These are phyloP conservation scores for Hypoxylon sp. DNA, from an alignment of 2,329 filamentous ascomycete species.

Conservation along the genomic window DNA sequence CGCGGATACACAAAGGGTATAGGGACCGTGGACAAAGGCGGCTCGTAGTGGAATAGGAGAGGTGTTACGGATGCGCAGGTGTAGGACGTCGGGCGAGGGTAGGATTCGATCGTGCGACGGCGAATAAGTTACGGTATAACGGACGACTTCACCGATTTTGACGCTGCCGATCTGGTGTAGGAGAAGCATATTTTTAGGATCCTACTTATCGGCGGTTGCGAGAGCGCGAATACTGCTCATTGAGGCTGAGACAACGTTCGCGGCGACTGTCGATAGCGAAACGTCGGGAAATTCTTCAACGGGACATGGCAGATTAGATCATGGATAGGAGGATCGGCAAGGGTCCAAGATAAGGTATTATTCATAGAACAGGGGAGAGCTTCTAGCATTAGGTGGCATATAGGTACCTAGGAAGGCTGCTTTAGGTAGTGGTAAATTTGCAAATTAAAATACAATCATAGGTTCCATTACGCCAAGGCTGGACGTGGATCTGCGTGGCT, in stretches of 20 bases:
- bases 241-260: constrained; percentile 11
- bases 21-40: constrained; percentile 96
- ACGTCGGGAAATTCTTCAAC: not conserved
- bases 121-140: constrained; percentile 93
- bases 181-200: constrained; percentile 78
- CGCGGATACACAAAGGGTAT: constrained; percentile 88
- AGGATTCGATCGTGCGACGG: constrained; percentile 91
- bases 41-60: constrained; percentile 91
- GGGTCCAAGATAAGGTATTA: constrained; percentile 15
- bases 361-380: constrained; percentile 15
- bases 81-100: constrained; percentile 83
- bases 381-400: constrained; percentile 7
- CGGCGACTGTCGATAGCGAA: constrained; percentile 23
- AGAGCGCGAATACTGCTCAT: constrained; percentile 29
- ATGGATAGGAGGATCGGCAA: constrained; percentile 16
- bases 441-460: constrained; percentile 22
- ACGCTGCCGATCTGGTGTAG: constrained; percentile 92
- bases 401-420: constrained; percentile 10
- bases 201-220: constrained; percentile 6
- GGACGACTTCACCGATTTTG: constrained; percentile 93
- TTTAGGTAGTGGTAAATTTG: not conserved
- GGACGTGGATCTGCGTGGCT: constrained; percentile 1
- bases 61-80: constrained; percentile 92
- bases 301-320: constrained; percentile 24
- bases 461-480: constrained; percentile 6